Conservation (phyloP, 768 basidiomycete species). For the Termitomyces sp. region DNA sequence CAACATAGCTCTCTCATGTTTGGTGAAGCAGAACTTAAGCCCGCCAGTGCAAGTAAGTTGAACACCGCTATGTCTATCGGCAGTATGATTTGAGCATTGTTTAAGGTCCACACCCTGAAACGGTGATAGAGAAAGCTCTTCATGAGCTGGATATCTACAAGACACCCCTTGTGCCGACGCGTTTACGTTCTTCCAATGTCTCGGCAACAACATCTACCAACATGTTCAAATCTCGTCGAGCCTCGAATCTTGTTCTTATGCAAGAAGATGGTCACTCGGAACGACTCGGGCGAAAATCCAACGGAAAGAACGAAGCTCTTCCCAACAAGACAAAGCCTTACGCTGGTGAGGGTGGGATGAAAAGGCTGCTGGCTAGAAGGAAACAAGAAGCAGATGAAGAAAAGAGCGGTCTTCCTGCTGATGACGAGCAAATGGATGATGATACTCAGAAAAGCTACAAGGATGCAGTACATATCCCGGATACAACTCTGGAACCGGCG, state of each 20-base stretch:
- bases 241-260: slow-evolving; percentile 48
- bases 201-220: slow-evolving; percentile 37
- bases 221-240: slow-evolving; percentile 53
- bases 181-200: slow-evolving; percentile 35
- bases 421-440: slow-evolving; percentile 25
- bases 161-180: slow-evolving; percentile 69
- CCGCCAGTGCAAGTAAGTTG: slow-evolving; percentile 25
- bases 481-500: slow-evolving; percentile 13
- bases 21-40: slow-evolving; percentile 29
- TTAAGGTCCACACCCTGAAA: slow-evolving; percentile 27
- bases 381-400: slow-evolving; percentile 52
- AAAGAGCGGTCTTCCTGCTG: slow-evolving; percentile 15
- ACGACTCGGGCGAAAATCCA: slow-evolving; percentile 36
- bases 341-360: slow-evolving; percentile 74
- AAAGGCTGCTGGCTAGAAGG: slow-evolving; percentile 63
- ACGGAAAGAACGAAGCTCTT: slow-evolving; percentile 33
- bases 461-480: slow-evolving; percentile 11
- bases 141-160: slow-evolving; percentile 75
- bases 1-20: slow-evolving; percentile 51
- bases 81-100: not conserved
- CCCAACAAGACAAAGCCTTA: slow-evolving; percentile 68
- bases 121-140: slow-evolving; percentile 60
- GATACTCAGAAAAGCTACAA: slow-evolving; percentile 8
- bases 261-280: slow-evolving; percentile 48
- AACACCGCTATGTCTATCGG: not conserved